phyloP scores from a whole-genome alignment of 1,284 basidiomycete genomes.

The Melampsora larici-populina region DNA sequence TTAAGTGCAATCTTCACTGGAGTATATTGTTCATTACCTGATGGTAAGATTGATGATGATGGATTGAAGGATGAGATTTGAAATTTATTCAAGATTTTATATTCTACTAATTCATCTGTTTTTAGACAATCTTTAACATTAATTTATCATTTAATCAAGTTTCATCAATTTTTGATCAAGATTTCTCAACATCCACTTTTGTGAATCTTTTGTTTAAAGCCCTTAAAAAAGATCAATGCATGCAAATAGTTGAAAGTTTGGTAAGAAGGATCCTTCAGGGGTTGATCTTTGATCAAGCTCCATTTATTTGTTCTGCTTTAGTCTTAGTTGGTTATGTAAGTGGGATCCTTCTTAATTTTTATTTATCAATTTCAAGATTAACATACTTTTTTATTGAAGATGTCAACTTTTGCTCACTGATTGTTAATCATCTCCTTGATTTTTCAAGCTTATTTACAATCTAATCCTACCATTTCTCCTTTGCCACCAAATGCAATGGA shows the following conservation, averaged over 20 bases:
- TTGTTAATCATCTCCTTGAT: too few species aligned
- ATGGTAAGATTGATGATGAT: constrained; percentile 65
- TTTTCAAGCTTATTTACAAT: too few species aligned
- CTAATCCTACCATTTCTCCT: too few species aligned
- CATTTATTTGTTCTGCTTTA: constrained; percentile 86
- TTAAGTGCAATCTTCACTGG: constrained; percentile 89
- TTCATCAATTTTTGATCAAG: constrained; percentile 59
- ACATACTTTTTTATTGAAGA: too few species aligned
- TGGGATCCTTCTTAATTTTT: constrained; percentile 17
- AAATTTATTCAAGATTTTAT: constrained; percentile 82
- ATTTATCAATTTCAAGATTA: too few species aligned
- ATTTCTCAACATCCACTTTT: constrained; percentile 93
- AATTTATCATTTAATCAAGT: too few species aligned
- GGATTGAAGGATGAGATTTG: constrained; percentile 51
- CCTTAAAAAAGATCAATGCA: constrained; percentile 71
- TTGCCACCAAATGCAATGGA: too few species aligned
- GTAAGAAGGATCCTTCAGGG: constrained; percentile 84
- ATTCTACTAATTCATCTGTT: constrained; percentile 86
- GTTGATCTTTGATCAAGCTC: constrained; percentile 69
- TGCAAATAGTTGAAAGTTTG: constrained; percentile 72
- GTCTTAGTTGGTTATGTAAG: constrained; percentile 60
- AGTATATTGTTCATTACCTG: constrained; percentile 91
- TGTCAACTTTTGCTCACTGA: too few species aligned
- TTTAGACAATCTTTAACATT: constrained; percentile 85
- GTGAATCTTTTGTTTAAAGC: constrained; percentile 92